Evolutionary conservation across 371 early-diverging fungal genomes (phyloP).

Genomic region (Mortierella sp.): DNA sequence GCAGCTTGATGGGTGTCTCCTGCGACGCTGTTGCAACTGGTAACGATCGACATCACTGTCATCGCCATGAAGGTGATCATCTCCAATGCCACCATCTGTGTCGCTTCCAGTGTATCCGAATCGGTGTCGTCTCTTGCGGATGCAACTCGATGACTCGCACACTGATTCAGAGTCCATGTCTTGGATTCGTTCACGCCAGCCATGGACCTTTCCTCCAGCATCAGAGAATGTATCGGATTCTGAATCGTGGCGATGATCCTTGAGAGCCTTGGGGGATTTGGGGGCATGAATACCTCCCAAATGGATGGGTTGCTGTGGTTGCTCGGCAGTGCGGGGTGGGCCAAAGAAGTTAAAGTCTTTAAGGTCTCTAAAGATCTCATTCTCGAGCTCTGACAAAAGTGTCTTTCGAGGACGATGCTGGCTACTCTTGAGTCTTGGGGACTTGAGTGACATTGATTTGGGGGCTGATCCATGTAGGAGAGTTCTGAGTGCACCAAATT

Average conservation of each 20-base stretch:
- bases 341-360: conserved; percentile 52
- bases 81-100: conserved; percentile 15
- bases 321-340: conserved; percentile 37
- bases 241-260: conserved; percentile 39
- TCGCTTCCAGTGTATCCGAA: conserved; percentile 34
- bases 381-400: conserved; percentile 58
- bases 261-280: conserved; percentile 51
- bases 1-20: conserved; percentile 2
- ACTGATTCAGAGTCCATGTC: conserved; percentile 38
- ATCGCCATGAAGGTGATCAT: conserved; percentile 17
- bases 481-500: conserved; percentile 46
- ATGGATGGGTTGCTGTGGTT: conserved; percentile 17
- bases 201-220: conserved; percentile 48
- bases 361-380: conserved; percentile 51
- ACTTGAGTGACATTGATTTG: conserved; percentile 29
- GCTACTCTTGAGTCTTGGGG: conserved; percentile 31
- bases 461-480: conserved; percentile 42
- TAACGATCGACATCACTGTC: conserved; percentile 53
- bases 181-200: conserved; percentile 42
- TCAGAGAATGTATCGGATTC: conserved; percentile 47
- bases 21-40: conserved; percentile 24
- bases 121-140: conserved; percentile 43
- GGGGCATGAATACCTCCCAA: conserved; percentile 24
- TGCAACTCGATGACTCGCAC: conserved; percentile 50
- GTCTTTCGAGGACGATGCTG: conserved; percentile 41